Percentiles rank a stretch among this genome's conserved stretches.
Conservation (phyloP, 148 eudicot genomes). For the Fallopia convolvulus region DNA sequence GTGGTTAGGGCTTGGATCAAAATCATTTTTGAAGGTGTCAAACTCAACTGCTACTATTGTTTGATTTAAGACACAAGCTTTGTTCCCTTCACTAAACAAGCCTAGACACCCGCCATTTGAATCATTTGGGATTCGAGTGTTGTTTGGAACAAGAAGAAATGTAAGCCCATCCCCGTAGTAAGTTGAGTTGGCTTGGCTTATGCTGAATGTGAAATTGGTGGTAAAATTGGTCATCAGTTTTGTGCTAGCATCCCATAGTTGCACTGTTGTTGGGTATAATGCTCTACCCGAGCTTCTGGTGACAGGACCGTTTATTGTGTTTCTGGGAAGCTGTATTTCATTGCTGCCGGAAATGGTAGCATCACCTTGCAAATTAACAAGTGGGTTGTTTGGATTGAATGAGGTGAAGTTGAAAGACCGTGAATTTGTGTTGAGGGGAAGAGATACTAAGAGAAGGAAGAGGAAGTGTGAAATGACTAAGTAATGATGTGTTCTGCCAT, state of each 20-base stretch:
- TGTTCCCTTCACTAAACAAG: neutral
- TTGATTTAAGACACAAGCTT: neutral
- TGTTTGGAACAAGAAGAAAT: neutral
- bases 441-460: neutral
- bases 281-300: neutral
- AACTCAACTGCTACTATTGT: neutral
- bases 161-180: neutral
- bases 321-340: neutral
- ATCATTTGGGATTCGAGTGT: neutral
- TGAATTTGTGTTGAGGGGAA: neutral
- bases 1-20: constrained; percentile 33
- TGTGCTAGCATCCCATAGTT: neutral
- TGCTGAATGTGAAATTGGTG: neutral
- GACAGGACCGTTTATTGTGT: neutral
- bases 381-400: neutral
- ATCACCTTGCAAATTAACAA: neutral
- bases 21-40: neutral
- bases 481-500: too few relatives aligned
- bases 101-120: neutral
- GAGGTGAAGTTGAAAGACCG: neutral
- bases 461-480: neutral
- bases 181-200: neutral
- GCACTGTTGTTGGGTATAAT: neutral
- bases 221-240: neutral
- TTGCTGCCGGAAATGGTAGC: neutral